Base-by-base conservation (phyloP, 306 rosid species). In the Benincasa hispida region DNA sequence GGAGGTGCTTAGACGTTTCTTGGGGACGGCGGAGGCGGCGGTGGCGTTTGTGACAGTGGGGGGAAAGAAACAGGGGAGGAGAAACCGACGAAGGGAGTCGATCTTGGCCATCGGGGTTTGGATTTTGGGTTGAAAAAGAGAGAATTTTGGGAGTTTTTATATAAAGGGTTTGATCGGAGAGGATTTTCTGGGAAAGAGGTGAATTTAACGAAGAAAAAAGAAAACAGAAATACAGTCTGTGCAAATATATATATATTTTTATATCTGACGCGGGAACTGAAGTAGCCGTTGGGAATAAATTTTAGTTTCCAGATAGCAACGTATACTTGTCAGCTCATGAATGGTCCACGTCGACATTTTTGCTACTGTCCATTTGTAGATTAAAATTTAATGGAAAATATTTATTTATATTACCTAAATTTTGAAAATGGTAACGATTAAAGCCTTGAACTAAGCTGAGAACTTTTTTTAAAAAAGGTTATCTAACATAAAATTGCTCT, bases 61-160 rank as follows among this genome's bases (percentile, higher is more conserved):
- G 15, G 96, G 84, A 79, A 76, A 78, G 87, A 89, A 86, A 81
- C 98, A 93, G 9, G 97, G 92, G 81, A 87, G 85, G 85, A 93
- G 77, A 83, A 86, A 83, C 66, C 98, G 93, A 84, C 97, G 97
- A 84, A 93, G 92, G 65, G 88, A 55, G 87, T 88, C 89, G 90
- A 84, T 86, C 79, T 85, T 85, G 84, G 90, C 68, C 97, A 90
- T 90, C 32, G 22, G 68, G 69, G 25, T 25, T 54, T 34, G 18
- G 78, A 66, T 62, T 78, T 79, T 74, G 11, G 57, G 70, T 4
- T 18, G 45, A 50, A 10, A 21, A 39, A 53, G 51, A 21, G 35
- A 27, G 41, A 53, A 37, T 24, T 34, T 34, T 25, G 39, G 8
- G 50, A 72, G 73, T 25, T 35, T 70, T 35, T 35, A 19, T 48